A percentile compares a stretch with the other conserved stretches of the same genome.
phyloP scores from a whole-genome alignment of 192 early-diverging fungal species.

The Backusella parvicylindrica region DNA sequence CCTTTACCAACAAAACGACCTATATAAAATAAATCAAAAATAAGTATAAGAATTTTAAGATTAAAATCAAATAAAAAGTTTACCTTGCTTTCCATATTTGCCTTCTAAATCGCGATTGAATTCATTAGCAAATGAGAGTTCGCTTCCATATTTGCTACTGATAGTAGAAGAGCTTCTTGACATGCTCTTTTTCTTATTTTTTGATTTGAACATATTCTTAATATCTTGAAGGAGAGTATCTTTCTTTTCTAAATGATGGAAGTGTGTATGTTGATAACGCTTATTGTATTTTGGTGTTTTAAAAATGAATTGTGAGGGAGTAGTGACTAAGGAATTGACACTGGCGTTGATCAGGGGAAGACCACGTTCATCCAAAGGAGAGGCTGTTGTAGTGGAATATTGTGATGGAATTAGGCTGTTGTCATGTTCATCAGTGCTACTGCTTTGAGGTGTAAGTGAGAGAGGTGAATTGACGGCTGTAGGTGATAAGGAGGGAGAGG shows the following conservation, averaged over 20 bases:
- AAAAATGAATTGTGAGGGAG: conserved; percentile 41
- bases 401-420: background rate
- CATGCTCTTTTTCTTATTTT: conserved; percentile 8
- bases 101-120: conserved; percentile 37
- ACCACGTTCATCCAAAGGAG: background rate
- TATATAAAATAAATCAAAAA: conserved; percentile 7
- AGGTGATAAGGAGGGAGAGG: conserved; percentile 6
- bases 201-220: conserved; percentile 45
- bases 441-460: conserved; percentile 28
- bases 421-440: background rate
- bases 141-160: conserved; percentile 8
- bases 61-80: background rate
- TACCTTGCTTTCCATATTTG: conserved; percentile 37
- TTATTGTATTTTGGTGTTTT: conserved; percentile 37
- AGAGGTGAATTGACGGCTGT: conserved; percentile 25
- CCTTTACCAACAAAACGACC: conserved; percentile 57
- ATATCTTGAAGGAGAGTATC: conserved; percentile 46
- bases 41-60: background rate
- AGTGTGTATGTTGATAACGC: conserved; percentile 37
- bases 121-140: conserved; percentile 31
- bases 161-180: background rate
- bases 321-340: background rate
- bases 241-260: conserved; percentile 35
- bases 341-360: conserved; percentile 2
- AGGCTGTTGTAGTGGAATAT: background rate